A percentile compares a stretch with the other conserved stretches of the same genome.
Conservation (phyloP, 139 green algal genomes). For the Chlorella sorokiniana region DNA sequence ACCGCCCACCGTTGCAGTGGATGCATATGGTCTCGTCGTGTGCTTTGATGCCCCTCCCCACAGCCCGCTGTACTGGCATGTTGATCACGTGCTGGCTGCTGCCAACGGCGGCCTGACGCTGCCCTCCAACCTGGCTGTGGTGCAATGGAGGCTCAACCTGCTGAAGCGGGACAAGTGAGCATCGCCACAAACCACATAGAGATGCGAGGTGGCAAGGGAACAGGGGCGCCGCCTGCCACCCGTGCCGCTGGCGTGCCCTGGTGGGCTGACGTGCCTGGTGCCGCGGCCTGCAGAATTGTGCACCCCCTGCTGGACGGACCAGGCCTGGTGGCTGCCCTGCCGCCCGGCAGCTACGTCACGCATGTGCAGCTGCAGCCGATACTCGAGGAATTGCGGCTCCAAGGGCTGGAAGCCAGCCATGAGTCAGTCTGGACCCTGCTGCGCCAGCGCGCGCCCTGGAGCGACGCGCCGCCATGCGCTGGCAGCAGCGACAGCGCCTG, state of each 20-base stretch:
- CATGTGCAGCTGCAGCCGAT: neutral
- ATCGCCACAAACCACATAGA: neutral
- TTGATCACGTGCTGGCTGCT: neutral
- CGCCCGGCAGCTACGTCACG: neutral
- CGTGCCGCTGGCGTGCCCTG: neutral
- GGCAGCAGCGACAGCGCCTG: no score
- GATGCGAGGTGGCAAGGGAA: neutral
- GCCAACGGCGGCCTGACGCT: neutral
- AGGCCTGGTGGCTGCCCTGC: neutral
- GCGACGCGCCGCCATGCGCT: no score
- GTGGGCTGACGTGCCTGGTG: neutral
- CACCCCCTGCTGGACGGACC: neutral
- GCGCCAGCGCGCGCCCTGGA: no score
- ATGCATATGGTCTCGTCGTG: no score
- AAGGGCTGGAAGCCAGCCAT: no score
- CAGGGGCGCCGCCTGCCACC: neutral
- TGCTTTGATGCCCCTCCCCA: neutral
- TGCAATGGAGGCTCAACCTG: neutral
- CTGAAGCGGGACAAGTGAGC: neutral
- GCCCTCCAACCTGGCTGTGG: neutral
- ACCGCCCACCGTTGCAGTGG: no score
- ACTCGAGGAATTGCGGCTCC: no score
- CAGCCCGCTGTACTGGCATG: neutral
- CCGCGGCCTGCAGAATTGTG: neutral
- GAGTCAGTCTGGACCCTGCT: no score